A percentile compares a stretch with the other conserved stretches of the same genome.
phyloP scores from a whole-genome alignment of 1,284 basidiomycete genomes.

The Porodaedalea pini region DNA sequence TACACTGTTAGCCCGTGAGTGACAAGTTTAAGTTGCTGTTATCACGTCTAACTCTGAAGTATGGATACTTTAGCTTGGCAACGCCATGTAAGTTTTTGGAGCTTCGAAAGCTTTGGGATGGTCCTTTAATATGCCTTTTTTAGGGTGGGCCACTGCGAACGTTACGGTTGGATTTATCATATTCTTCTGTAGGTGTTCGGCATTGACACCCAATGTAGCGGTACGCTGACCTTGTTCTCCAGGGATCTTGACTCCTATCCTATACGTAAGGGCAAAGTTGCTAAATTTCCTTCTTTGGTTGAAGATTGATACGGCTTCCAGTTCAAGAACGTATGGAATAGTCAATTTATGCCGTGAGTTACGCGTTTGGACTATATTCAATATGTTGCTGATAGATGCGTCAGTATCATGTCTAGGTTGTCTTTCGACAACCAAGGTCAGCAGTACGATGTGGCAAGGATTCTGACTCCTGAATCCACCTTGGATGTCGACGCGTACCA shows the following conservation, averaged over 20 bases:
- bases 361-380: background rate
- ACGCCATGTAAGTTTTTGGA: conserved; percentile 17
- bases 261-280: conserved; percentile 22
- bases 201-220: background rate
- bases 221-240: background rate
- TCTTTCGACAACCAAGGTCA: conserved; percentile 57
- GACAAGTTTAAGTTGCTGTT: background rate
- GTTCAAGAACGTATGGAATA: conserved; percentile 38
- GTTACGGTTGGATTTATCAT: conserved; percentile 75
- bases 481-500: conserved; percentile 52
- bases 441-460: conserved; percentile 54
- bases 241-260: conserved; percentile 22
- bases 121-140: background rate
- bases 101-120: background rate
- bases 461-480: conserved; percentile 47
- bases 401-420: conserved; percentile 46
- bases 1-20: conserved; percentile 24
- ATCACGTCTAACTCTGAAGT: background rate
- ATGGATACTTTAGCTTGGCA: conserved; percentile 12
- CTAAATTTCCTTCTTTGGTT: conserved; percentile 31
- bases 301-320: conserved; percentile 43
- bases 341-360: conserved; percentile 36
- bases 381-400: background rate
- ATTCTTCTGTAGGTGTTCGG: conserved; percentile 52
- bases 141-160: conserved; percentile 77